Base-by-base conservation (phyloP, 2,329 filamentous ascomycete species). In the Trichophyton benhamiae region DNA sequence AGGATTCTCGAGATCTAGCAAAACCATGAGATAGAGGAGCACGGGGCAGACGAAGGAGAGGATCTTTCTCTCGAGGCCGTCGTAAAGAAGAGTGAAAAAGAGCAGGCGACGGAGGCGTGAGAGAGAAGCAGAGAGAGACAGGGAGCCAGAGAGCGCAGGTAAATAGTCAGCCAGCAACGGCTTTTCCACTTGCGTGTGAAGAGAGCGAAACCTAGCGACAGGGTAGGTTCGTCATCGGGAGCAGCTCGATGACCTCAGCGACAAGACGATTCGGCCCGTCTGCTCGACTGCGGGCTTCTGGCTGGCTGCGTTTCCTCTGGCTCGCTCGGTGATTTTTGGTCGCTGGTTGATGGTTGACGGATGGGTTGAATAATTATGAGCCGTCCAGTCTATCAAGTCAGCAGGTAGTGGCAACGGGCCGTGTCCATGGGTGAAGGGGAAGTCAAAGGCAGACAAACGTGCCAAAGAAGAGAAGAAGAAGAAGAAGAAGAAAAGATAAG, bases 361-460 rank as follows among this genome's bases (percentile, higher is more conserved):
- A 38, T 38, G 22, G 9, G 9, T 30, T 22, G 27, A 30, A 4
- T 53, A 22, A 53, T 20, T 20, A 20, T 11, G 48, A 33, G 25
- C 9, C 13, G 13, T 36, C 27, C 33, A 9, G 13, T 36, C 27
- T 55, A n/a, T 9, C 27, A 55, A 25, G 52, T 55, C 52, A 55
- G 27, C 52, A 55, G 52, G 52, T 27, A 55, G 52, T 36, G 52
- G 52, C 52, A 36, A 36, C 52, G 52, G 52, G 52, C 41, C 33
- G 25, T 55, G 27, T 33, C 52, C 52, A 55, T 55, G 13, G 52
- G 20, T 33, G 13, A 27, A 22, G 46, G 30, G n/a, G 17, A 20
- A 55, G 52, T 55, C 25, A 55, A n/a, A 33, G 52, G 52, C 22
- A 17, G 48, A 33, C 48, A 36, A 30, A 13, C 13, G 7, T 1